These are phyloP conservation scores for Friedmanniomyces simplex DNA, from an alignment of 495 filamentous ascomycete species.

Conservation along the genomic window DNA sequence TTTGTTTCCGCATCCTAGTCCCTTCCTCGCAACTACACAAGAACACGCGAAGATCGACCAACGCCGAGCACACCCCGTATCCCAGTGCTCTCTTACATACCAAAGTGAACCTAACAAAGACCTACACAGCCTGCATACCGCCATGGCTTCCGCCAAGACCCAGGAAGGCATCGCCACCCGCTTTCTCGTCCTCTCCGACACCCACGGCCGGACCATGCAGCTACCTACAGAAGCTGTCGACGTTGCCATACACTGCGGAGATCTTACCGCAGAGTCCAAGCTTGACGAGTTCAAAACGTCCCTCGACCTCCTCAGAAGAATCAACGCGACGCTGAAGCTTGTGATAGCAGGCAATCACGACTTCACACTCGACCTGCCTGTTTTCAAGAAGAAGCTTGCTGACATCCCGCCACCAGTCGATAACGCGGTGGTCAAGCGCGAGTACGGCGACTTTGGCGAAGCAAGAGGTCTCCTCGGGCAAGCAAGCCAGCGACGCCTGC, in stretches of 20 bases:
- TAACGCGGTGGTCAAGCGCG: background rate
- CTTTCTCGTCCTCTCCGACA: conserved; percentile 28
- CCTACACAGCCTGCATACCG: too few species aligned
- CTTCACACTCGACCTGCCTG: conserved; percentile 49
- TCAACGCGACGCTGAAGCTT: conserved; percentile 59
- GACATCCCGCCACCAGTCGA: background rate
- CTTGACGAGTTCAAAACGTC: conserved; percentile 41
- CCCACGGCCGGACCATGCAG: conserved; percentile 19
- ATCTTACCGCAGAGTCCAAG: conserved; percentile 55
- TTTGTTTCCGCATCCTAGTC: too few species aligned
- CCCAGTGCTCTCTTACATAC: too few species aligned
- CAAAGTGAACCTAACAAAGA: too few species aligned
- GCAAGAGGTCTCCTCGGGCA: conserved; percentile 3
- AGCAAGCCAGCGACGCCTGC: conserved; percentile 36
- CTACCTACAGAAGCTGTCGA: conserved; percentile 39
- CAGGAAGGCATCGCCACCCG: conserved; percentile 8
- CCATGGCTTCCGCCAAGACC: too few species aligned
- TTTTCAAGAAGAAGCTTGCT: conserved; percentile 2
- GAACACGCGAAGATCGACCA: too few species aligned
- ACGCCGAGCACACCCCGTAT: too few species aligned
- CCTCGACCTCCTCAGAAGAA: conserved; percentile 42
- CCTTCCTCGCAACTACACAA: too few species aligned
- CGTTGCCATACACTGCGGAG: conserved; percentile 62
- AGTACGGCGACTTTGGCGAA: background rate
- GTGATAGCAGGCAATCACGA: conserved; percentile 79